Evolutionary conservation across 1,284 basidiomycete genomes (phyloP).

Genomic region (Puccinia polysora): DNA sequence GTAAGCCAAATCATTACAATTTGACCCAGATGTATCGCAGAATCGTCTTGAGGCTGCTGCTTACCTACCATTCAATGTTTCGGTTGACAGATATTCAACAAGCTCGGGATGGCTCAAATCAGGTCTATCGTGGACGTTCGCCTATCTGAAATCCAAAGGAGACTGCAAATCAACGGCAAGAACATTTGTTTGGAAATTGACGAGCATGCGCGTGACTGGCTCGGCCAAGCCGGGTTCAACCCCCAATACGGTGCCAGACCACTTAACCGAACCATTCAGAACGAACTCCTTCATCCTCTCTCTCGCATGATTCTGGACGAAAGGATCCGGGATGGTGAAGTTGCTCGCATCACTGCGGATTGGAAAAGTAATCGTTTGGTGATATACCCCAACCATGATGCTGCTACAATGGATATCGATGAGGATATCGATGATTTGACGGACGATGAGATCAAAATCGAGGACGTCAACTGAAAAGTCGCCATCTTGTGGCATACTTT

Average conservation of each 20-base stretch:
- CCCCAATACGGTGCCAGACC: slow-evolving; percentile 77
- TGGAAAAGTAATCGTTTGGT: slow-evolving; percentile 72
- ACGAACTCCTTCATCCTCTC: slow-evolving; percentile 85
- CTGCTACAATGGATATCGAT: slow-evolving; percentile 59
- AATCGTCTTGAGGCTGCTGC: slow-evolving; percentile 3
- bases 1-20: slow-evolving; percentile 12
- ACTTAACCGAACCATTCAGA: slow-evolving; percentile 84
- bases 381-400: slow-evolving; percentile 79
- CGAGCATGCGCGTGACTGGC: slow-evolving; percentile 71
- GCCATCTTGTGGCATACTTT: too few species aligned
- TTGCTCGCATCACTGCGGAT: slow-evolving; percentile 72
- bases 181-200: slow-evolving; percentile 77
- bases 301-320: slow-evolving; percentile 81
- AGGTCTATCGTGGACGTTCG: slow-evolving; percentile 58
- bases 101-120: slow-evolving; percentile 57
- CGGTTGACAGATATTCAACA: slow-evolving; percentile 56
- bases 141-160: slow-evolving; percentile 61
- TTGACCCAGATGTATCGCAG: background rate
- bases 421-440: slow-evolving; percentile 58
- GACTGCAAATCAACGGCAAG: slow-evolving; percentile 66
- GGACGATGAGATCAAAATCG: slow-evolving; percentile 63
- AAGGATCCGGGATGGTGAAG: slow-evolving; percentile 74
- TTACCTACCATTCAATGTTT: background rate
- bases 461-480: slow-evolving; percentile 75
- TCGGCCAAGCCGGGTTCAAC: slow-evolving; percentile 69